Evolutionary conservation across 2,329 filamentous ascomycete species (phyloP).

Genomic region (Chrysoporthe deuterocubensis): DNA sequence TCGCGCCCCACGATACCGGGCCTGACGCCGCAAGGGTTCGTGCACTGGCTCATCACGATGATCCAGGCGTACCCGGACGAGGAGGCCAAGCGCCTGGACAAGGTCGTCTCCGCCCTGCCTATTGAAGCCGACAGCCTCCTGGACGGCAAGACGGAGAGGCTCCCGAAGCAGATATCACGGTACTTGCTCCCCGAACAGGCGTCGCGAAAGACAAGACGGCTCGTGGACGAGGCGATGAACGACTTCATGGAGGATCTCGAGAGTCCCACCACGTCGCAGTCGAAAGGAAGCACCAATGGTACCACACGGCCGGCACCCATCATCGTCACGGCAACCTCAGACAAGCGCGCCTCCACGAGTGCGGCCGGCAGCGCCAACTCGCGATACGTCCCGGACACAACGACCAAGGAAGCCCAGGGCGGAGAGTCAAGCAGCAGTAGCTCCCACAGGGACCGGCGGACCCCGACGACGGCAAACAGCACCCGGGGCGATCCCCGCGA

Average conservation of each 20-base stretch:
- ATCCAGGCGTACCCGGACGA: conserved; percentile 77
- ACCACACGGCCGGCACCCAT: conserved; percentile 12
- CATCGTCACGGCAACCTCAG: conserved; percentile 9
- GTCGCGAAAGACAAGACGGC: conserved; percentile 61
- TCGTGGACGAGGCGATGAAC: conserved; percentile 63
- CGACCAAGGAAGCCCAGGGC: conserved; percentile 11
- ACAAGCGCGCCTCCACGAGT: conserved; percentile 16
- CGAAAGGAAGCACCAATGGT: conserved; percentile 3
- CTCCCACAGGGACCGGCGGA: conserved; percentile 13
- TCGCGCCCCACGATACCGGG: conserved; percentile 64
- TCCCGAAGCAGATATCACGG: conserved; percentile 79
- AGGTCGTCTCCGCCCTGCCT: conserved; percentile 71
- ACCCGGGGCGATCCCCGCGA: conserved; percentile 16
- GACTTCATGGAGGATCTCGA: conserved; percentile 41
- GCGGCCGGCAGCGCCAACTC: conserved; percentile 14
- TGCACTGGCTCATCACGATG: conserved; percentile 72
- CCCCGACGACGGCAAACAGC: conserved; percentile 14
- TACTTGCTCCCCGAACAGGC: conserved; percentile 68
- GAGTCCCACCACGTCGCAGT: conserved; percentile 8
- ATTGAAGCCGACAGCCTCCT: conserved; percentile 59
- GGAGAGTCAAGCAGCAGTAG: conserved; percentile 15
- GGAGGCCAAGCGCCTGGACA: conserved; percentile 72
- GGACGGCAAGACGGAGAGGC: conserved; percentile 68
- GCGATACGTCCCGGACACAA: conserved; percentile 21
- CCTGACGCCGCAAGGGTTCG: conserved; percentile 70